Percentiles rank a stretch among this genome's conserved stretches.
phyloP scores from a whole-genome alignment of 805 yeast species.

The Candida nitratophila region DNA sequence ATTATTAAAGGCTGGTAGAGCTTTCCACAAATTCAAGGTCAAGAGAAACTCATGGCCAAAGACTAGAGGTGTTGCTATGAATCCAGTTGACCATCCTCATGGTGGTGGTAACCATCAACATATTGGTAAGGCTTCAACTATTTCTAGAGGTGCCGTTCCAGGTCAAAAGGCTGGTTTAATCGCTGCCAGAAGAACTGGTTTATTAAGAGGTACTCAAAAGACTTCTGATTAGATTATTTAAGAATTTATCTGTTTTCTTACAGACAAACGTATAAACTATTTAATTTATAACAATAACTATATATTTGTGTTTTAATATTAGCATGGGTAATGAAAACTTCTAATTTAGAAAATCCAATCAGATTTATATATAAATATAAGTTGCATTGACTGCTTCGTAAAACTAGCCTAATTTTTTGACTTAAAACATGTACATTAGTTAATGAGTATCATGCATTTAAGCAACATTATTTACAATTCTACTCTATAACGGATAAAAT shows the following conservation, averaged over 20 bases:
- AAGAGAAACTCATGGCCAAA: slow-evolving; percentile 99
- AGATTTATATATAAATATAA: too few relatives aligned
- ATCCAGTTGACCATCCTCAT: slow-evolving; percentile 99
- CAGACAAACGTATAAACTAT: too few relatives aligned
- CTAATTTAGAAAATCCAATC: too few relatives aligned
- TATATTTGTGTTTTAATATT: slow-evolving; percentile 1
- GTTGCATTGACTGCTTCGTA: too few relatives aligned
- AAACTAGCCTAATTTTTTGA: too few relatives aligned
- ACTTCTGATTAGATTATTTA: neutral
- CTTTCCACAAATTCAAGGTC: slow-evolving; percentile 98
- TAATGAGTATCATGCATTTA: too few relatives aligned
- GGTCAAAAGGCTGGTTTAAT: slow-evolving; percentile 99
- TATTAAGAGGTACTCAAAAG: slow-evolving; percentile 85
- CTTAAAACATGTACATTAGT: too few relatives aligned
- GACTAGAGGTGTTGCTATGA: slow-evolving; percentile 99
- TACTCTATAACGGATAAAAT: too few relatives aligned
- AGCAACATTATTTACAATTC: too few relatives aligned
- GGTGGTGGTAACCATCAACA: slow-evolving; percentile 99
- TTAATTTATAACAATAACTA: neutral
- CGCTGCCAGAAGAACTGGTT: slow-evolving; percentile 99
- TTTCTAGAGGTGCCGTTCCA: slow-evolving; percentile 98
- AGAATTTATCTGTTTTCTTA: too few relatives aligned
- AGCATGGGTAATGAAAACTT: slow-evolving; percentile 1
- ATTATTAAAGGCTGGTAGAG: slow-evolving; percentile 99
- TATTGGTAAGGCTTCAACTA: slow-evolving; percentile 99